phyloP scores from a whole-genome alignment of 1,139 yeast species.

The Tardiomyces depauwii region DNA sequence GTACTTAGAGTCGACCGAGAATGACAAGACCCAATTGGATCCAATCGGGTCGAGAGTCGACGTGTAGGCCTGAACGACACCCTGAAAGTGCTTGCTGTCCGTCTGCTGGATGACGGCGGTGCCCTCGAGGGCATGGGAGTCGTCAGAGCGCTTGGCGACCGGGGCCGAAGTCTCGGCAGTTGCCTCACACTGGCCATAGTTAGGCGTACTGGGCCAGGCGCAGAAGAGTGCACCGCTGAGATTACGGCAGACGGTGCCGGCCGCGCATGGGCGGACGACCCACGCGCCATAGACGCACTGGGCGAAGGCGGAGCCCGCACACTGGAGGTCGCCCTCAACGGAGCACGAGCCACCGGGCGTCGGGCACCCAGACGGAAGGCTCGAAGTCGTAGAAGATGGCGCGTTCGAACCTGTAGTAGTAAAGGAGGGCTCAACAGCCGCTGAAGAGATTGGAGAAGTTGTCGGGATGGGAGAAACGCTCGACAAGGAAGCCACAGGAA shows the following conservation, averaged over 20 bases:
- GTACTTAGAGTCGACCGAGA: not conserved
- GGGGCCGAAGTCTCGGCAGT: not conserved
- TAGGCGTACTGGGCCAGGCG: conserved; percentile 7
- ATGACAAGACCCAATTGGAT: not conserved
- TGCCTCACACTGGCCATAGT: not conserved
- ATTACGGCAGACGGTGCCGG: conserved; percentile 7
- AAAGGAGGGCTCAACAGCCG: not conserved
- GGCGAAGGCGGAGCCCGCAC: conserved; percentile 7
- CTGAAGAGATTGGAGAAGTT: not conserved
- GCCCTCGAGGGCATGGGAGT: not conserved
- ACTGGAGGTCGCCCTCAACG: conserved; percentile 4
- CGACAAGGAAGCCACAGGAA: not conserved
- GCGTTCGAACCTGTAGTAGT: not conserved
- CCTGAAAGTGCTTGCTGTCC: not conserved
- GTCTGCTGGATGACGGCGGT: not conserved
- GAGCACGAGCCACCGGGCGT: conserved; percentile 2
- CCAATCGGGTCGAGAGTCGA: not conserved
- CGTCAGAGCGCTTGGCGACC: not conserved
- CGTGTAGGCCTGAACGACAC: not conserved
- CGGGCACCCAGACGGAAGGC: not conserved
- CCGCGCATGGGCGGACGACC: conserved; percentile 7
- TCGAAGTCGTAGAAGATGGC: conserved; percentile 3
- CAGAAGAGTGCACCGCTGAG: conserved; percentile 6
- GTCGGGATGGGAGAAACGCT: not conserved
- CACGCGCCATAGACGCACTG: conserved; percentile 6